Conservation (phyloP, 495 filamentous ascomycete species). For the Hypoxylon fragiforme region DNA sequence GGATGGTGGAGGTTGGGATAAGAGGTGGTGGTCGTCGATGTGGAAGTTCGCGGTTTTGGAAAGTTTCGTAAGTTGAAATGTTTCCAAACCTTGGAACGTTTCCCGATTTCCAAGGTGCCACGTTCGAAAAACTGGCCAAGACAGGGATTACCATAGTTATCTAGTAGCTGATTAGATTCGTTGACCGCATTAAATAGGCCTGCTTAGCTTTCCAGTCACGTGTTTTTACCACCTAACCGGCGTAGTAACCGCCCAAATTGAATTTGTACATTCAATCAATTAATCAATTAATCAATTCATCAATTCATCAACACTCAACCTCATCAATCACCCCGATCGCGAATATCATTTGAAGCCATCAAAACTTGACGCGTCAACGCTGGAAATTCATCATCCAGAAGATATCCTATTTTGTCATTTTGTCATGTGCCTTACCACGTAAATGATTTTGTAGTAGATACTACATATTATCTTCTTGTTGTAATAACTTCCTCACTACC, state of each 20-base stretch:
- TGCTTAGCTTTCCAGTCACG: constrained; percentile 3
- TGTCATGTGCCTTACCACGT: too few species aligned
- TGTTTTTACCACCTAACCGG: neutral
- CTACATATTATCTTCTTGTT: too few species aligned
- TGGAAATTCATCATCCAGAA: too few species aligned
- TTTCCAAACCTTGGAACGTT: too few species aligned
- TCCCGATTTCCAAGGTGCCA: constrained; percentile 47
- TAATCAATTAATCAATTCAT: neutral
- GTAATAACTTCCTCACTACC: neutral
- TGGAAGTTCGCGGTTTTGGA: constrained; percentile 20
- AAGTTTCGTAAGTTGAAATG: too few species aligned
- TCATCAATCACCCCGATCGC: neutral
- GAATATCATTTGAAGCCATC: neutral
- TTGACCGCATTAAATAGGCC: too few species aligned
- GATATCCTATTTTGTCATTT: too few species aligned
- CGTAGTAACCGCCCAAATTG: too few species aligned
- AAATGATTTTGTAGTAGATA: too few species aligned
- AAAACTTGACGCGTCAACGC: neutral
- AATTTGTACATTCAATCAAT: neutral
- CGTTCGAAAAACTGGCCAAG: constrained; percentile 46
- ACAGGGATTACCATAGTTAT: constrained; percentile 37
- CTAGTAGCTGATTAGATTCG: neutral
- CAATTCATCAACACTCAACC: neutral
- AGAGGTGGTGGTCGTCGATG: neutral
- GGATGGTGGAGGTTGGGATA: constrained; percentile 1